phyloP scores from a whole-genome alignment of 2,329 filamentous ascomycete genomes.

The Diaporthe ilicicola region DNA sequence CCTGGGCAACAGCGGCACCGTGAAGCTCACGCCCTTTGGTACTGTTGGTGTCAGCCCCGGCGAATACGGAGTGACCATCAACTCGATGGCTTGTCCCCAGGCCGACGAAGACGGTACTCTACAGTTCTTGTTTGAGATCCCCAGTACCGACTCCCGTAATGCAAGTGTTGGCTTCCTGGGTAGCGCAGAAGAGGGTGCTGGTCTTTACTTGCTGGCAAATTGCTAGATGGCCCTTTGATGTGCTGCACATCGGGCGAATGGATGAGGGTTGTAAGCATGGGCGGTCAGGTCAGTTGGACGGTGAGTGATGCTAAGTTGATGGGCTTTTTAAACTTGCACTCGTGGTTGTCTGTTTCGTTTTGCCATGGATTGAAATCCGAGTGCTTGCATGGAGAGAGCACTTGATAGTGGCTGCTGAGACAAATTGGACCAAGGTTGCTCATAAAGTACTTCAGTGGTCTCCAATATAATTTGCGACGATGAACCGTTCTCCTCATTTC shows the following conservation, averaged over 20 bases:
- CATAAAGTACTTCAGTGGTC: too few species aligned
- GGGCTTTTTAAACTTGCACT: too few species aligned
- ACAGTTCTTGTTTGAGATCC: slow-evolving; percentile 32
- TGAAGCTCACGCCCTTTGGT: slow-evolving; percentile 29
- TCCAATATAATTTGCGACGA: too few species aligned
- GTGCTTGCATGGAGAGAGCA: too few species aligned
- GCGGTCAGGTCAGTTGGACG: too few species aligned
- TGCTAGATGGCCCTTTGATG: slow-evolving; percentile 14
- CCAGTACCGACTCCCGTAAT: slow-evolving; percentile 30
- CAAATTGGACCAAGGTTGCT: too few species aligned
- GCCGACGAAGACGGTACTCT: slow-evolving; percentile 6
- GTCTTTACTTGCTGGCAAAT: slow-evolving; percentile 31
- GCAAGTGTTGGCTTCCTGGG: slow-evolving; percentile 31
- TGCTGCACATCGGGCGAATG: neutral
- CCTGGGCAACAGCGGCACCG: neutral
- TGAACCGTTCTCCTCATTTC: too few species aligned
- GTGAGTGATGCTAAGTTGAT: too few species aligned
- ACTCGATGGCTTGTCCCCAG: slow-evolving; percentile 30
- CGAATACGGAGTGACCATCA: slow-evolving; percentile 32
- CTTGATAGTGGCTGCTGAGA: too few species aligned
- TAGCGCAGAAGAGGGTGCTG: slow-evolving; percentile 23
- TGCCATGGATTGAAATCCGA: too few species aligned
- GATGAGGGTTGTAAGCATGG: too few species aligned
- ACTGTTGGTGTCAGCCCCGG: slow-evolving; percentile 30
- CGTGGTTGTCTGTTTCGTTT: too few species aligned